Base-by-base conservation (phyloP, 2,329 filamentous ascomycete genomes). In the Diaporthe destruens region DNA sequence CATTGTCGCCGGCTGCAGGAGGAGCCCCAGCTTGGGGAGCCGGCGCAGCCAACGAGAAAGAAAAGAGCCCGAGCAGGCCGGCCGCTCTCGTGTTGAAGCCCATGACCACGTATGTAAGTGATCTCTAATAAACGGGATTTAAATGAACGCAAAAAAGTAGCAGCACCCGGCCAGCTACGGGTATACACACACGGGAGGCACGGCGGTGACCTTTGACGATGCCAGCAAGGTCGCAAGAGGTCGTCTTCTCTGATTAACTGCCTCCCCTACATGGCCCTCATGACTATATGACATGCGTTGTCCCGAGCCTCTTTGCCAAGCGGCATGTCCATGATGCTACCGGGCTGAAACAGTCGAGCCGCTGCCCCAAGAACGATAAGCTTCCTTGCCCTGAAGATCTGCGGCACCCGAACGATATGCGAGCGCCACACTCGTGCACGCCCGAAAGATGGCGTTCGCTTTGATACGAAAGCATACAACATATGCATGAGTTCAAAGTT, bases 281-380 rank as follows among this genome's bases (percentile, higher is more conserved):
- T 66, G 61, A 39, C 61, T 66, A 66, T 66, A 66, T 66, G 61
- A 34, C 18, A 44, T 20, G 32, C 47, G 14, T 36, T n/a, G 32
- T 53, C 32, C 47, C 47, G 61, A 59, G 54, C 51, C 44, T 72
- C n/a, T 66, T 32, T 59, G 70, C 70, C 70, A 72, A 72, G 70
- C 53, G 56, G 39, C 61, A 72, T 68, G 61, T 55, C 70, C 70
- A 68, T 63, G 70, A 68, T 72, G 70, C 54, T 68, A 72, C 61
- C 61, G 32, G 51, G 53, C 61, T 72, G 70, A 72, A 72, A 72
- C 70, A 68, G 49, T 67, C 29, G 51, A 72, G 54, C 32, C 61
- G 61, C 61, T 49, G 47, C 47, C 61, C 47, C 61, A 53, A 39
- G 32, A 32, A 39, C 47, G 47, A 66, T 66, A 66, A 53, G 61